Evolutionary conservation across 208 protist genomes (phyloP).

Genomic region (Acanthamoeba divionensis): DNA sequence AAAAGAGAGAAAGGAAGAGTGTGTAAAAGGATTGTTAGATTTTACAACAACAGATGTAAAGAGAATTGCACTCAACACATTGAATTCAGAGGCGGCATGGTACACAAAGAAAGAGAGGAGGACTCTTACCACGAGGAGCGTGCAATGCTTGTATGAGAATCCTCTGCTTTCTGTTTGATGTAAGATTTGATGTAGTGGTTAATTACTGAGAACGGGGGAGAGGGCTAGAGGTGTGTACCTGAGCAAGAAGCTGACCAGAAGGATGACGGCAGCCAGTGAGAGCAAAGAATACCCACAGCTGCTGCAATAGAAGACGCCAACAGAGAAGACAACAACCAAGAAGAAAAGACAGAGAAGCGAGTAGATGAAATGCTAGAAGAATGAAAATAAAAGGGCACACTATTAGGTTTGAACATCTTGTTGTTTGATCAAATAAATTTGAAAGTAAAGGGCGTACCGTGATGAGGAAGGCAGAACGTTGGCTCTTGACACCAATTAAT

Average conservation of each 20-base stretch:
- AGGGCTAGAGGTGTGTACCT: no score
- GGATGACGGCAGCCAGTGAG: neutral
- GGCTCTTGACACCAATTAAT: neutral
- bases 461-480: neutral
- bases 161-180: no score
- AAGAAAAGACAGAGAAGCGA: neutral
- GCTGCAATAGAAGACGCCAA: neutral
- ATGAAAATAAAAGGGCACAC: neutral
- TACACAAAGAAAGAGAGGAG: no score
- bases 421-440: neutral
- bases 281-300: neutral
- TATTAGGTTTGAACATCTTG: neutral
- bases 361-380: constrained; percentile 1
- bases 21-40: no score
- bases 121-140: no score
- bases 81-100: no score
- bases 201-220: no score
- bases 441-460: neutral
- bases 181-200: no score
- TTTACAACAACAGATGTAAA: no score
- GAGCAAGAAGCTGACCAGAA: neutral
- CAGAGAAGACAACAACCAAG: neutral
- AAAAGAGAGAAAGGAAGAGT: no score
- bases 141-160: constrained; percentile 17
- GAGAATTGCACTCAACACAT: no score